Conservation (phyloP, 1,284 basidiomycete genomes). For the Agaricales sp. region DNA sequence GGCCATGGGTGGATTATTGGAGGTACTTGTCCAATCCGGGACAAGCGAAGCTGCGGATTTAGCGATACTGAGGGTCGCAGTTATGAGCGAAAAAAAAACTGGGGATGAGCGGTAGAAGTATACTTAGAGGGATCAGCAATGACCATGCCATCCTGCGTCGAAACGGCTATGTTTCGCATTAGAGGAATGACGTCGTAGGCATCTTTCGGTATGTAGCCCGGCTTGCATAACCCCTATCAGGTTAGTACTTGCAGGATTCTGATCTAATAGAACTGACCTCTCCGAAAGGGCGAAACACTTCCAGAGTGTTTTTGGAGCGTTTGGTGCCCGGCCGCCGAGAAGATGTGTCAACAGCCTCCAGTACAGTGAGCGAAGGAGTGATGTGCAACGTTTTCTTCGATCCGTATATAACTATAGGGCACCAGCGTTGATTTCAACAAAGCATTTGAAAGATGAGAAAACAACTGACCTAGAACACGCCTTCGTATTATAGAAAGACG, state of each 20-base stretch:
- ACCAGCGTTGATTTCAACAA: not conserved
- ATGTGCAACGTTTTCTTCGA: constrained; percentile 50
- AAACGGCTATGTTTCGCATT: constrained; percentile 51
- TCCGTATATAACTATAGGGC: constrained; percentile 50
- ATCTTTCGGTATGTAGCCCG: constrained; percentile 59
- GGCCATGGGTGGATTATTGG: constrained; percentile 28
- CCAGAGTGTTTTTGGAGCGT: constrained; percentile 12
- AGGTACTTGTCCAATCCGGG: constrained; percentile 47
- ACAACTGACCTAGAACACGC: constrained; percentile 37
- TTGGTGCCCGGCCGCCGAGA: constrained; percentile 27
- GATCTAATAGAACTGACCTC: constrained; percentile 38
- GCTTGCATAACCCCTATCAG: constrained; percentile 24
- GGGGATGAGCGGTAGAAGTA: constrained; percentile 19
- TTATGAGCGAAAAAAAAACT: constrained; percentile 4
- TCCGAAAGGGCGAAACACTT: constrained; percentile 49
- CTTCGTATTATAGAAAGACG: constrained; percentile 41
- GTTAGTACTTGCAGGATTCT: constrained; percentile 3
- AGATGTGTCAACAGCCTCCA: constrained; percentile 34
- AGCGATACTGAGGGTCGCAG: constrained; percentile 26
- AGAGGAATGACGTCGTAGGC: constrained; percentile 48
- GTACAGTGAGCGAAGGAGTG: constrained; percentile 29
- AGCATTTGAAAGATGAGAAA: not conserved
- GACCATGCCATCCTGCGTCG: constrained; percentile 50
- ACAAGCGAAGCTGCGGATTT: constrained; percentile 35
- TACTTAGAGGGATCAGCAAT: constrained; percentile 61